Evolutionary conservation across 371 early-diverging fungal species (phyloP).

Genomic region (Lichtheimia hyalospora): DNA sequence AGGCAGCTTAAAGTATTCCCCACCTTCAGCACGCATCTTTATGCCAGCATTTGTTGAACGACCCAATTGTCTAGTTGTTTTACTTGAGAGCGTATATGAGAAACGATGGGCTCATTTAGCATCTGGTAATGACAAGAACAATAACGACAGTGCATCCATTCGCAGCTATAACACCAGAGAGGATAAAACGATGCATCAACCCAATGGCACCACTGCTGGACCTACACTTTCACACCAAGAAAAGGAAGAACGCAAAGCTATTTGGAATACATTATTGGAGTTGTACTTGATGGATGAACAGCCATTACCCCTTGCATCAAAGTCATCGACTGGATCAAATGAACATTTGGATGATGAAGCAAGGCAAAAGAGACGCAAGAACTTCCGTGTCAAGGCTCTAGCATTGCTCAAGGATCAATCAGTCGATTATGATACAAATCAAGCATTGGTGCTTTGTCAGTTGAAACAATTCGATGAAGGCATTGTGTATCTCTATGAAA

Average conservation of each 20-base stretch:
- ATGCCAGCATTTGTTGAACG: conserved; percentile 77
- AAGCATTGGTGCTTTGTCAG: conserved; percentile 88
- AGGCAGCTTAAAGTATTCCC: conserved; percentile 29
- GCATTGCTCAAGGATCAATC: conserved; percentile 39
- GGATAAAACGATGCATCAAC: conserved; percentile 8
- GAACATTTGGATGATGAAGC: conserved; percentile 12
- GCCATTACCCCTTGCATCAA: conserved; percentile 5
- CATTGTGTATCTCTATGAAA: conserved; percentile 83
- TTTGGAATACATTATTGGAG: conserved; percentile 91
- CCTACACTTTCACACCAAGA: conserved; percentile 32
- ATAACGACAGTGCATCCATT: conserved; percentile 19
- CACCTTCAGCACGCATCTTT: conserved; percentile 60
- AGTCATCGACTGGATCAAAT: not conserved
- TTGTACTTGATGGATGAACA: conserved; percentile 73
- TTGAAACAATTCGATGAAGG: conserved; percentile 81
- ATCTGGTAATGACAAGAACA: conserved; percentile 6
- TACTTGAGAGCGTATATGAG: conserved; percentile 71
- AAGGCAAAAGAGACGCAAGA: conserved; percentile 28
- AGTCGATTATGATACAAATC: conserved; percentile 84
- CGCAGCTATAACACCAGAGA: conserved; percentile 16
- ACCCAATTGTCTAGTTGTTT: conserved; percentile 69
- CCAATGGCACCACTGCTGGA: conserved; percentile 1
- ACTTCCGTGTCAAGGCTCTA: conserved; percentile 41
- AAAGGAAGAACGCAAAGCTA: conserved; percentile 63
- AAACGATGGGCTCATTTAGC: conserved; percentile 46